Conservation (phyloP, 2,329 filamentous ascomycete genomes). For the Cyphellophora attinorum region DNA sequence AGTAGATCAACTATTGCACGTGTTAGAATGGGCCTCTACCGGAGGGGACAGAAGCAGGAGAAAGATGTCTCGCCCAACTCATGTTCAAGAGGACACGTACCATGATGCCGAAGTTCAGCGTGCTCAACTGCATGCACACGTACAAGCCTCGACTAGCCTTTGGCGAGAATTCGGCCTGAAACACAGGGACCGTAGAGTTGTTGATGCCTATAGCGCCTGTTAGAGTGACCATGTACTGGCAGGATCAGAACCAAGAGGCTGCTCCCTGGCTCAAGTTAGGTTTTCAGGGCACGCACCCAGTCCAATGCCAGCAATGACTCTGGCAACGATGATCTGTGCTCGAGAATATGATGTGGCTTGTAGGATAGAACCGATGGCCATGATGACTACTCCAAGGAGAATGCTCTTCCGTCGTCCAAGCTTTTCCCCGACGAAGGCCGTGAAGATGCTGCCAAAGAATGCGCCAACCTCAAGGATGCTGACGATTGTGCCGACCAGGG, state of each 20-base stretch:
- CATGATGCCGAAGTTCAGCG: conserved; percentile 38
- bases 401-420: conserved; percentile 37
- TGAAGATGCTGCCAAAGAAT: conserved; percentile 30
- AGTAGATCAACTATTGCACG: conserved; percentile 38
- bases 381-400: conserved; percentile 32
- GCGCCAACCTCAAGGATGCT: conserved; percentile 31
- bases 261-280: too few species aligned
- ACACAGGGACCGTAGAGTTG: conserved; percentile 36
- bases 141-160: conserved; percentile 28
- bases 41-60: too few species aligned
- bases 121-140: conserved; percentile 39
- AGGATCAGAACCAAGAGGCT: too few species aligned
- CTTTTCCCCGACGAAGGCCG: conserved; percentile 32
- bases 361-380: conserved; percentile 37
- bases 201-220: too few species aligned
- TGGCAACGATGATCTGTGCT: conserved; percentile 36
- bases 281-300: too few species aligned
- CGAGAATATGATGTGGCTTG: conserved; percentile 36
- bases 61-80: too few species aligned
- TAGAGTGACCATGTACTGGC: too few species aligned
- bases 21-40: too few species aligned
- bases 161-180: conserved; percentile 34
- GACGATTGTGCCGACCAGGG: conserved; percentile 34
- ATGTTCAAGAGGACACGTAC: too few species aligned
- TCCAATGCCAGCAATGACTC: conserved; percentile 39